phyloP scores from a whole-genome alignment of 163 green algal species.

The Scenedesmus sp. region DNA sequence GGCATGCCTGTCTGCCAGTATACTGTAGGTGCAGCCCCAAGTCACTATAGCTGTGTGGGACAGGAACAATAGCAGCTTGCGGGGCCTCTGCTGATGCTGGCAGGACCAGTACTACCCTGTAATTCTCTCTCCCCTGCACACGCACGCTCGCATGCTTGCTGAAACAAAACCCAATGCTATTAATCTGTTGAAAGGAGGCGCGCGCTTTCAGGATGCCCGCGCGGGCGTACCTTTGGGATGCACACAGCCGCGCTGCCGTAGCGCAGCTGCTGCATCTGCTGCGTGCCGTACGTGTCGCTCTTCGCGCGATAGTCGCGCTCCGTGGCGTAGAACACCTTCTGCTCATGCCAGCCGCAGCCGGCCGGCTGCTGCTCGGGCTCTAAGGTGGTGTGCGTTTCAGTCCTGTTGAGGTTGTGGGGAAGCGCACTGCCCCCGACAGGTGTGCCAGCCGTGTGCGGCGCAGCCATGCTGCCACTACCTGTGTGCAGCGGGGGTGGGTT shows the following conservation, averaged over 20 bases:
- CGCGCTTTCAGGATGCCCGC: background rate
- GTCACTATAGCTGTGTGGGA: no score
- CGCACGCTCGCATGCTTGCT: no score
- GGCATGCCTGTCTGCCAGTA: no score
- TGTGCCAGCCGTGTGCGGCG: background rate
- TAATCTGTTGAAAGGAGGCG: no score
- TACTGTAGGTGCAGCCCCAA: no score
- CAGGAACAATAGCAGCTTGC: no score
- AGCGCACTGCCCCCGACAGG: background rate
- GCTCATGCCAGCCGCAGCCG: background rate
- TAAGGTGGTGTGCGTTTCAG: background rate
- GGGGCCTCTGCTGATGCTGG: no score
- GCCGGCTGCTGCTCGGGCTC: background rate
- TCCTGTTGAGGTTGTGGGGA: background rate
- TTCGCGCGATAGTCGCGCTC: background rate
- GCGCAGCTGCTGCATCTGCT: constrained; percentile 10
- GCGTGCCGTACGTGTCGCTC: background rate
- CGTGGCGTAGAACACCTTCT: constrained; percentile 30
- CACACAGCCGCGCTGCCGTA: background rate
- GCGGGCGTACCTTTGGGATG: constrained; percentile 16
- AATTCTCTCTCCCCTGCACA: no score
- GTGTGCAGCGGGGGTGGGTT: background rate
- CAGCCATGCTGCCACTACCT: background rate
- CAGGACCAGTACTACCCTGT: no score
- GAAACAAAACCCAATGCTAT: no score